A percentile compares a stretch with the other conserved stretches of the same genome.
Evolutionary conservation across 129 eudicot genomes (phyloP).

Genomic region (Artemisia argyi): DNA sequence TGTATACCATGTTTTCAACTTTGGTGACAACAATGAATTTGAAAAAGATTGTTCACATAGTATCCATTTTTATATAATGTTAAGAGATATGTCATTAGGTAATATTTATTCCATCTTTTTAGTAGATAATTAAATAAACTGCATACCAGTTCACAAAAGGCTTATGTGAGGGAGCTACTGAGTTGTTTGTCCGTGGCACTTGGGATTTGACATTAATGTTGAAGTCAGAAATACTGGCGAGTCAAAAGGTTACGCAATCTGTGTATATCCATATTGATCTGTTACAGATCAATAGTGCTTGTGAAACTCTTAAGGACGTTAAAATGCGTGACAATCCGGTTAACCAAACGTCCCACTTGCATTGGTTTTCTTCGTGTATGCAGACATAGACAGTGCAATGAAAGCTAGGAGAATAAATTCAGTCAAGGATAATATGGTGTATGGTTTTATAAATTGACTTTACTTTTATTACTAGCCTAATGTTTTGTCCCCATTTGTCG

Average conservation of each 20-base stretch:
- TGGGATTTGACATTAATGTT: conserved; percentile 79
- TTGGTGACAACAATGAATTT: too few species aligned
- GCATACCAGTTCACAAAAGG: conserved; percentile 66
- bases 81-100: too few species aligned
- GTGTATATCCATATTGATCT: conserved; percentile 84
- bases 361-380: conserved; percentile 82
- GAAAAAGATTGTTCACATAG: too few species aligned
- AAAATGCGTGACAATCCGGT: conserved; percentile 94
- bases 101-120: too few species aligned
- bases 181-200: conserved; percentile 70
- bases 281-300: conserved; percentile 78
- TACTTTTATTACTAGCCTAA: conserved; percentile 24
- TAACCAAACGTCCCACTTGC: conserved; percentile 51
- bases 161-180: conserved; percentile 84
- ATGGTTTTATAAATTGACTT: conserved; percentile 20
- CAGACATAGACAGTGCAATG: conserved; percentile 58
- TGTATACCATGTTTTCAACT: too few species aligned
- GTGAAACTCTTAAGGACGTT: conserved; percentile 88
- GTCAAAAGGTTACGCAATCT: conserved; percentile 94
- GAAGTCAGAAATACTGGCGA: conserved; percentile 92
- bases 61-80: too few species aligned
- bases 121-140: too few species aligned
- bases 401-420: conserved; percentile 83
- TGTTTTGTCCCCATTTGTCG: background rate
- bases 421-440: conserved; percentile 69